Evolutionary conservation across 1,284 basidiomycete species (phyloP).

Genomic region (Ceratobasidium sp.): DNA sequence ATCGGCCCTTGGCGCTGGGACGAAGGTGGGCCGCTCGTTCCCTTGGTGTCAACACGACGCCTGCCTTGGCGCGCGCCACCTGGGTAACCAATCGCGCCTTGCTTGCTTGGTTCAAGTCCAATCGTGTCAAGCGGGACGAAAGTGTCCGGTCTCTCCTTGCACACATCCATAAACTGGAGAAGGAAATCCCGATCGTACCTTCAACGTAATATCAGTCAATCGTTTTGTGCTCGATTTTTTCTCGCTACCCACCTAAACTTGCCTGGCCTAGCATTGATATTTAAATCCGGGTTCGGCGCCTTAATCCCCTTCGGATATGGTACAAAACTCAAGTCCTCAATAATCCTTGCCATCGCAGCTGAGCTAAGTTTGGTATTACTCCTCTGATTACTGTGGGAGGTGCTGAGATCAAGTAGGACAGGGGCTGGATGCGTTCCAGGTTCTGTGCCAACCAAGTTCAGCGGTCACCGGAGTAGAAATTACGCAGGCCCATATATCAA

Average conservation of each 20-base stretch:
- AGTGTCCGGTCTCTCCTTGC: neutral
- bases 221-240: conserved; percentile 38
- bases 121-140: neutral
- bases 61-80: conserved; percentile 43
- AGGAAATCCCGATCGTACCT: conserved; percentile 11
- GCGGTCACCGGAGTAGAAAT: too few relatives aligned
- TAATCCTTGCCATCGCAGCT: conserved; percentile 79
- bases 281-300: conserved; percentile 89
- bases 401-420: conserved; percentile 3
- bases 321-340: conserved; percentile 84
- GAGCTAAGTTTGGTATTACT: conserved; percentile 71
- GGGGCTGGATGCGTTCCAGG: conserved; percentile 13
- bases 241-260: conserved; percentile 79
- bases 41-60: conserved; percentile 39
- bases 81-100: conserved; percentile 47
- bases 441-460: too few relatives aligned
- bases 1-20: conserved; percentile 63
- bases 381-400: conserved; percentile 1
- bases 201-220: neutral
- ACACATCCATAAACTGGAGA: conserved; percentile 21
- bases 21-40: neutral
- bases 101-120: neutral
- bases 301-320: conserved; percentile 86
- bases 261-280: conserved; percentile 79
- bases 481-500: too few relatives aligned